Conservation (phyloP, 2,329 filamentous ascomycete species). For the Talaromyces sp. region DNA sequence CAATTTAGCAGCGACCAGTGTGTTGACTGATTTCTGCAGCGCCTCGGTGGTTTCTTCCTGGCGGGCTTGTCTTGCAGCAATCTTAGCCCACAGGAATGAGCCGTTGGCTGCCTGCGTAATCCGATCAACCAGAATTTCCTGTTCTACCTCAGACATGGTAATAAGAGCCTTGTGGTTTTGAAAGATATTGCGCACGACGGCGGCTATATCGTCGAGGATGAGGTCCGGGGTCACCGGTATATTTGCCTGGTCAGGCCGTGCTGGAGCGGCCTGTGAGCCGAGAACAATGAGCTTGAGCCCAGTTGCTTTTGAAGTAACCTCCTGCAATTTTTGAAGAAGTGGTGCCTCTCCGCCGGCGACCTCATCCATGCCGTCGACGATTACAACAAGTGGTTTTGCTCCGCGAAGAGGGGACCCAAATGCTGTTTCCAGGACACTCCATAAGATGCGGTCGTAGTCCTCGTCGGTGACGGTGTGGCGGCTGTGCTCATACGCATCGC, state of each 20-base stretch:
- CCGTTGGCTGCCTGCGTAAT: constrained; percentile 30
- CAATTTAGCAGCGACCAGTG: constrained; percentile 20
- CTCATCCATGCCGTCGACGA: constrained; percentile 38
- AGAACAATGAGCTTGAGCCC: constrained; percentile 29
- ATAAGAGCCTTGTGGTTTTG: constrained; percentile 20
- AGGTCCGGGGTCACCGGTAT: constrained; percentile 27
- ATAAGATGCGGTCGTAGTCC: constrained; percentile 33
- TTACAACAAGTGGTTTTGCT: constrained; percentile 32
- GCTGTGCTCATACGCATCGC: constrained; percentile 26
- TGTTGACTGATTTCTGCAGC: constrained; percentile 26
- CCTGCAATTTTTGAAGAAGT: constrained; percentile 25
- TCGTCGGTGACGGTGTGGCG: constrained; percentile 18
- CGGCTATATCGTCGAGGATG: constrained; percentile 34
- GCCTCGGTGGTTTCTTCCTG: constrained; percentile 22
- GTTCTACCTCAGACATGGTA: constrained; percentile 25
- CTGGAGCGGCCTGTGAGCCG: constrained; percentile 19
- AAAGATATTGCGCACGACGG: constrained; percentile 27
- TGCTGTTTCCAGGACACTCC: constrained; percentile 28
- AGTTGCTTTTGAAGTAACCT: constrained; percentile 17
- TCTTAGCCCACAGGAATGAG: constrained; percentile 38
- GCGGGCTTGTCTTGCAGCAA: constrained; percentile 27
- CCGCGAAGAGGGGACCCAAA: constrained; percentile 24
- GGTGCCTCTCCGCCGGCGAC: constrained; percentile 23
- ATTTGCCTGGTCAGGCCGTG: constrained; percentile 11
- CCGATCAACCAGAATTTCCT: constrained; percentile 28